Evolutionary conservation across 805 yeast species (phyloP).

Genomic region (Metschnikowia santaceciliae): DNA sequence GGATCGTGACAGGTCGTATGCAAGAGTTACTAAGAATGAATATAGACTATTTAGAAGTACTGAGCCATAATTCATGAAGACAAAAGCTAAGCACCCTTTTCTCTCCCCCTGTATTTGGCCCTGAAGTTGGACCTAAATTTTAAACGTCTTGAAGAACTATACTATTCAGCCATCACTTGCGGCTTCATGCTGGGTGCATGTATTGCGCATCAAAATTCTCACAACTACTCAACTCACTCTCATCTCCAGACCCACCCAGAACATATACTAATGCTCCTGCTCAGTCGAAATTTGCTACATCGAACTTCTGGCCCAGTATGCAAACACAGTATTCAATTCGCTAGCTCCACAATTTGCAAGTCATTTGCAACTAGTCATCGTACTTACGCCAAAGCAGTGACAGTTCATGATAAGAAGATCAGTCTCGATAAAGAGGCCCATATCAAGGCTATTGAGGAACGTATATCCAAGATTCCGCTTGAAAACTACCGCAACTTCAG

Average conservation of each 20-base stretch:
- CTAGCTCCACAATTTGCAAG: neutral
- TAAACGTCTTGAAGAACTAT: neutral
- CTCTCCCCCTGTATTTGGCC: too few species aligned
- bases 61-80: neutral
- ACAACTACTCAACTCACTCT: neutral
- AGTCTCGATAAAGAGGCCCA: slow-evolving; percentile 31
- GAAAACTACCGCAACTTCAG: slow-evolving; percentile 85
- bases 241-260: neutral
- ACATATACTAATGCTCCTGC: neutral
- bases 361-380: neutral
- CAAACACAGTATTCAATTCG: neutral
- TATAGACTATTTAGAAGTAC: neutral
- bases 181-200: slow-evolving; percentile 1
- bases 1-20: neutral
- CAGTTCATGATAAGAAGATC: slow-evolving; percentile 25
- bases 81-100: too few species aligned
- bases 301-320: neutral
- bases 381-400: slow-evolving; percentile 12
- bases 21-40: neutral
- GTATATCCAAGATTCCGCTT: slow-evolving; percentile 77
- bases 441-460: slow-evolving; percentile 39
- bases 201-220: slow-evolving; percentile 4
- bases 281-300: neutral
- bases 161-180: neutral
- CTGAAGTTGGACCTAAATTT: too few species aligned